phyloP scores from a whole-genome alignment of 345 rosid genomes.

The Eucalyptus pauciflora region DNA sequence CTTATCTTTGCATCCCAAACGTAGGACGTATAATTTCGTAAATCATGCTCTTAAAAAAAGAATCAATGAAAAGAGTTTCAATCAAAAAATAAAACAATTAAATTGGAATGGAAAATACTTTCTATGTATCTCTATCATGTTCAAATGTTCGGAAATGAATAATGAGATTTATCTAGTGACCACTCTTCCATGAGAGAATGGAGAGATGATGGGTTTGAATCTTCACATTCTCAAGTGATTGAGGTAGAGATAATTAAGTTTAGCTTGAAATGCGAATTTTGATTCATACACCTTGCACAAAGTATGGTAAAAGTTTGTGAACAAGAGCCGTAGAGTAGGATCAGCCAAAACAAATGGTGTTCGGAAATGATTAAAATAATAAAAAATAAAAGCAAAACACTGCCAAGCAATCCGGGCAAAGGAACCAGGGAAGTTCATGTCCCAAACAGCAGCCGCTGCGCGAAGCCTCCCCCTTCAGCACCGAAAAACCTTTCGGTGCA shows the following conservation, averaged over 20 bases:
- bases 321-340: no score
- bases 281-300: no score
- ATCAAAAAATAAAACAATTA: neutral
- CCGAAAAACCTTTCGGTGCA: neutral
- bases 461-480: neutral
- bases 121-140: rapidly evolving
- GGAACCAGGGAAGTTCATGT: neutral
- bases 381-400: neutral
- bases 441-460: neutral
- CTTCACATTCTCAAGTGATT: no score
- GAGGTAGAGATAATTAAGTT: no score
- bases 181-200: no score
- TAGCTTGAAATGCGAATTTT: rapidly evolving
- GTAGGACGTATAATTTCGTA: neutral
- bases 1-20: neutral
- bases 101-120: neutral
- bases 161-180: rapidly evolving
- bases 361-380: neutral
- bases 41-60: neutral
- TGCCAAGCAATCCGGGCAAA: neutral
- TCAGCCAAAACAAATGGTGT: no score
- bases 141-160: rapidly evolving
- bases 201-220: no score
- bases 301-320: no score
- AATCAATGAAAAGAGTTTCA: neutral